A percentile compares a stretch with the other conserved stretches of the same genome.
These are phyloP conservation scores for Magnusiomyces sp. DNA, from an alignment of 1,139 yeast species.

Conservation along the genomic window DNA sequence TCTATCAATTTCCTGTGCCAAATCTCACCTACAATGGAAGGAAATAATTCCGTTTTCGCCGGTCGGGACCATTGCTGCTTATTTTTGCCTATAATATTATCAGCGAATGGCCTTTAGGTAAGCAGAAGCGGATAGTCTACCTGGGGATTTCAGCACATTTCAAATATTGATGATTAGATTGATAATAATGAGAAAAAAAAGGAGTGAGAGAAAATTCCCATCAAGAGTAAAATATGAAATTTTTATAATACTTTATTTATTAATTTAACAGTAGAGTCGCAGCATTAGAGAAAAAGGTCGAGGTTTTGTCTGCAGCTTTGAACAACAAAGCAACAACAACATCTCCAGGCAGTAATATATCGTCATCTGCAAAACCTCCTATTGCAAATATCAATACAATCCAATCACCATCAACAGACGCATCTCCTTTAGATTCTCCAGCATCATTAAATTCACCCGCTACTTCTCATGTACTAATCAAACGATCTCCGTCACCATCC, in stretches of 20 bases:
- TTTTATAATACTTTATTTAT: too few species aligned
- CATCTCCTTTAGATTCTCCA: neutral
- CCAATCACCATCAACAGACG: neutral
- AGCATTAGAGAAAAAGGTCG: conserved; percentile 32
- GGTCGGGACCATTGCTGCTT: too few species aligned
- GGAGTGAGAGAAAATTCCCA: neutral
- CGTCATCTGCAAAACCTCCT: neutral
- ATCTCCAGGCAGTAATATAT: neutral
- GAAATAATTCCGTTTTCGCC: too few species aligned
- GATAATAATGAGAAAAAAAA: neutral
- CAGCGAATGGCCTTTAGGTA: neutral
- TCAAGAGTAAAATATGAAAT: neutral
- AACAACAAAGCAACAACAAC: conserved; percentile 11
- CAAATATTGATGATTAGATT: neutral
- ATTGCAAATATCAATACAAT: neutral
- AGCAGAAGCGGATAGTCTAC: too few species aligned
- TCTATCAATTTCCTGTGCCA: too few species aligned
- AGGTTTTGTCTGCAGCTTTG: conserved; percentile 26
- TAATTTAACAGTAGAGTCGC: conserved; percentile 27
- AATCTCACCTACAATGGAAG: too few species aligned
- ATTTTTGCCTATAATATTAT: neutral
- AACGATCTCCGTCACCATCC: neutral
- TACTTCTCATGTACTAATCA: neutral
- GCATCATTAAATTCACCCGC: neutral
- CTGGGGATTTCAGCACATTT: too few species aligned